Evolutionary conservation across 805 yeast species (phyloP).

Genomic region (Pichia nanzhaoensis): DNA sequence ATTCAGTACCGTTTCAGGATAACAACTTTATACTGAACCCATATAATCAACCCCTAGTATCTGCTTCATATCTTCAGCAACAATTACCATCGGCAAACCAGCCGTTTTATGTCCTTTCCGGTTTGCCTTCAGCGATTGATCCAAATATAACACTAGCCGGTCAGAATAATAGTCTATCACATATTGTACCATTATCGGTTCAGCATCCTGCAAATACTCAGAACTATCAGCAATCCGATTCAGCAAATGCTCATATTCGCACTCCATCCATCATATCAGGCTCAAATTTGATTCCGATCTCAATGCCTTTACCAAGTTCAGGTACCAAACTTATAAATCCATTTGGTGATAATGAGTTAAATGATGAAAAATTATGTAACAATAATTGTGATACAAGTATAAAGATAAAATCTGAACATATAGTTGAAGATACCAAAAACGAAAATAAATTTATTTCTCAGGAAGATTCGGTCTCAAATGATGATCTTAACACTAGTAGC

Average conservation of each 20-base stretch:
- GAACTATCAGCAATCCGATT: too few relatives aligned
- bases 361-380: neutral
- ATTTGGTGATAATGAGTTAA: neutral
- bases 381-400: neutral
- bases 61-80: neutral
- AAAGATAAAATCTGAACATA: too few relatives aligned
- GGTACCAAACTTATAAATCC: neutral
- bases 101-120: slow-evolving; percentile 7
- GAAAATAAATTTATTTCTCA: neutral
- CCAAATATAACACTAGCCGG: slow-evolving; percentile 1
- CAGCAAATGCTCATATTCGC: neutral
- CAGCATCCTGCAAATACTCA: neutral
- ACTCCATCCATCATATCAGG: neutral
- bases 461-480: neutral
- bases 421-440: too few relatives aligned
- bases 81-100: neutral
- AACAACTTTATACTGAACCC: neutral
- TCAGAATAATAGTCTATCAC: slow-evolving; percentile 1
- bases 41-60: neutral
- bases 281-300: slow-evolving; percentile 3
- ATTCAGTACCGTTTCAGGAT: neutral
- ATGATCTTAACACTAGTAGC: neutral
- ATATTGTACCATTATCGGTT: slow-evolving; percentile 4
- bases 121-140: slow-evolving; percentile 10
- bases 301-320: neutral